Conservation (phyloP, 139 green algal species). For the Desmodesmus armatus region DNA sequence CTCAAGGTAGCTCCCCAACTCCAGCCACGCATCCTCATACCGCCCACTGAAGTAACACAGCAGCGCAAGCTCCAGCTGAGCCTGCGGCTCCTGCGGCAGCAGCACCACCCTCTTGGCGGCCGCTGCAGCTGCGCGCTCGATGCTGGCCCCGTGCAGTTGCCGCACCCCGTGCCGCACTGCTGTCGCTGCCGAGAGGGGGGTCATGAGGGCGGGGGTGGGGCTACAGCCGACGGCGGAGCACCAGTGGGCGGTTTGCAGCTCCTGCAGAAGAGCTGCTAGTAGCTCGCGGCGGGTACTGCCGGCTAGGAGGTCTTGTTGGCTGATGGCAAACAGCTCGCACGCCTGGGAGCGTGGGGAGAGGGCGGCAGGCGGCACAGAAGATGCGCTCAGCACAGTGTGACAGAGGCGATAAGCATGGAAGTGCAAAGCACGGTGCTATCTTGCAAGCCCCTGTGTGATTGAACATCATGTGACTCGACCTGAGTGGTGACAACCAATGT, state of each 20-base stretch:
- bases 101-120: slow-evolving; percentile 61
- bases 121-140: slow-evolving; percentile 60
- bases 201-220: slow-evolving; percentile 56
- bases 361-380: not conserved
- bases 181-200: slow-evolving; percentile 52
- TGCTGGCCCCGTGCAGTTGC: slow-evolving; percentile 35
- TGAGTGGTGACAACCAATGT: not conserved
- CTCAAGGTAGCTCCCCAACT: slow-evolving; percentile 62
- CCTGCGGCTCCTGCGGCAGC: slow-evolving; percentile 56
- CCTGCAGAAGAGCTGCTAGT: slow-evolving; percentile 64
- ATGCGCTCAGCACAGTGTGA: too few species aligned
- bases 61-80: slow-evolving; percentile 67
- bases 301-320: not conserved
- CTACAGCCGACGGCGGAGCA: slow-evolving; percentile 55
- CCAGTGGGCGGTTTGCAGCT: slow-evolving; percentile 62
- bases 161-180: slow-evolving; percentile 46
- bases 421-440: too few species aligned
- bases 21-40: slow-evolving; percentile 67
- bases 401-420: too few species aligned
- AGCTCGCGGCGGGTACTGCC: slow-evolving; percentile 53
- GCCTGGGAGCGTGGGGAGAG: slow-evolving; percentile 51
- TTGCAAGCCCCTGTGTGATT: too few species aligned
- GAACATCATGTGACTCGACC: not conserved
- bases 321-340: slow-evolving; percentile 71
- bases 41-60: slow-evolving; percentile 65